Evolutionary conservation across 176 grass and related monocot genomes (phyloP), one percentile per base, ranked within the genome.

Genomic region (Miscanthus lutarioriparius): DNA sequence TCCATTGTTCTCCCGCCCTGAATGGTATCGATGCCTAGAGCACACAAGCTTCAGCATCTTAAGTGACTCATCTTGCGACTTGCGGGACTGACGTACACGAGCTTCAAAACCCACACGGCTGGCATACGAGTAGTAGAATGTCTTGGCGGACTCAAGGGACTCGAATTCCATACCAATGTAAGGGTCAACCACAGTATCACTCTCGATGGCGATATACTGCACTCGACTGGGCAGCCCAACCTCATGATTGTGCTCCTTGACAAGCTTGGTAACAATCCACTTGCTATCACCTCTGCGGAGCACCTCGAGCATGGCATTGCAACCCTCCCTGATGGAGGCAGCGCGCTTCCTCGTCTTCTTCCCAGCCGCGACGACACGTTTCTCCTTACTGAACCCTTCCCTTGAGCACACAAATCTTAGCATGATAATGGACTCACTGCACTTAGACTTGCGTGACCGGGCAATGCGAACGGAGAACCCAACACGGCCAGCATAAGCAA

Each of bases 11-110:
- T 98, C 95, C 76, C 91, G 83, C 37, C 92, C 92, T 40, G 91
- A 93, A 80, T 98, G 95, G 80, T 95, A 92, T 2, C 95, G 86
- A 74, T 98, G 95, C 77, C 89, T 98, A 1, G 95, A 98, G 85
- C 95, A 98, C 70, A 98, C 95, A 73, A 98, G 95, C 80, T 98
- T 98, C 73, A 98, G 77, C 95, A 98, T 98, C 87, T 98, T 98
- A 62, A 95, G 82, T 72, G 95, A 91, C 37, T 98, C 92, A 75
- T 93, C 95, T 12, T 95, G 91, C 6, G 92, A 90, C 36, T 94
- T 95, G 23, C 95, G 88, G 17, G 95, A 98, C 72, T 95, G 92
- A 26, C 95, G 91, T 5, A 98, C 89, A 16, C 95, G 95, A 68
- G 85, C 92, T 86, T 98, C 95, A 74, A 98, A 98, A 36, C 95